These are phyloP conservation scores for Boletus vinaceobasis DNA, from an alignment of 768 basidiomycete species.

Conservation along the genomic window DNA sequence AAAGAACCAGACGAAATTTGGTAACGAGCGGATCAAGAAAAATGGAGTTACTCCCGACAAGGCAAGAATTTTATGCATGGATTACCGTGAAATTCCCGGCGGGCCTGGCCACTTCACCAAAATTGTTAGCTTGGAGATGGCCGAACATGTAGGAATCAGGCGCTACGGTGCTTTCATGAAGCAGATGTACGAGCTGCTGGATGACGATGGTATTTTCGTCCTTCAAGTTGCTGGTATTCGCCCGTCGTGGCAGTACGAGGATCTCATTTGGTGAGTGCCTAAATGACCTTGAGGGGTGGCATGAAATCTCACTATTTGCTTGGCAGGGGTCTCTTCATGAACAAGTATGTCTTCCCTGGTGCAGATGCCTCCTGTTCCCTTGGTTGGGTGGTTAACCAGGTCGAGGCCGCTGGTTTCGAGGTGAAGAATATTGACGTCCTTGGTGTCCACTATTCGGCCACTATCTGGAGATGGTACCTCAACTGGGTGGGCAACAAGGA, in stretches of 20 bases:
- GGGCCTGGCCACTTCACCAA: slow-evolving; percentile 78
- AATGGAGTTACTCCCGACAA: slow-evolving; percentile 72
- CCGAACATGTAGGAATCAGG: slow-evolving; percentile 97
- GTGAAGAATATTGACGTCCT: slow-evolving; percentile 96
- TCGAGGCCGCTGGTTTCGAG: slow-evolving; percentile 92
- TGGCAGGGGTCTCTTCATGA: slow-evolving; percentile 89
- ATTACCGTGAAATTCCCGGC: slow-evolving; percentile 87
- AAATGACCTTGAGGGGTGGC: too few species aligned
- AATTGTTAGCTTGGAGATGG: slow-evolving; percentile 97
- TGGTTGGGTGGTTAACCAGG: slow-evolving; percentile 87
- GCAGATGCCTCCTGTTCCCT: slow-evolving; percentile 96
- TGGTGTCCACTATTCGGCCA: slow-evolving; percentile 95
- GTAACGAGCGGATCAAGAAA: slow-evolving; percentile 77
- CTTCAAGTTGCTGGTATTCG: slow-evolving; percentile 97
- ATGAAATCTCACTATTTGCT: background rate
- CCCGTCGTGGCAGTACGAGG: slow-evolving; percentile 97
- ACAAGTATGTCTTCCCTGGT: slow-evolving; percentile 98
- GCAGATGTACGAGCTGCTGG: slow-evolving; percentile 90
- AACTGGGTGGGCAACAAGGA: slow-evolving; percentile 97
- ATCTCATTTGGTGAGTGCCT: slow-evolving; percentile 77
- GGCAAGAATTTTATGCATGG: slow-evolving; percentile 89
- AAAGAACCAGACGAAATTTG: slow-evolving; percentile 89
- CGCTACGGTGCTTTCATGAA: slow-evolving; percentile 85
- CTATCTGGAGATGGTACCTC: slow-evolving; percentile 88
- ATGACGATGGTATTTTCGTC: slow-evolving; percentile 92